phyloP scores from a whole-genome alignment of 208 protist species.

The Naegleria lovaniensis region DNA sequence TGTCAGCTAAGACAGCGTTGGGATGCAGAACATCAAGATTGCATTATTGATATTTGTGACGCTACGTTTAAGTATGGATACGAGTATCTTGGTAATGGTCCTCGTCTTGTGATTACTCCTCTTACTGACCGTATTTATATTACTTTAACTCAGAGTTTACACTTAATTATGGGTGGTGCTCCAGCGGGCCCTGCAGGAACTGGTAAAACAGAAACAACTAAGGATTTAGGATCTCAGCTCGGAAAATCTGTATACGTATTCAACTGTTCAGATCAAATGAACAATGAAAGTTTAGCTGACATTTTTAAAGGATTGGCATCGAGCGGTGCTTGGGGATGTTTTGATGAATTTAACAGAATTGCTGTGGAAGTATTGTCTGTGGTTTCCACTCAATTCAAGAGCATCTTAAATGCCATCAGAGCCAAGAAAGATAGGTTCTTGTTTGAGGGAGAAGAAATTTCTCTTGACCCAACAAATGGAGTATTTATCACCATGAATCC shows the following conservation, averaged over 20 bases:
- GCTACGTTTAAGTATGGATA: conserved; percentile 60
- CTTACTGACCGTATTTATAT: conserved; percentile 84
- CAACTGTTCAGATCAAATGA: conserved; percentile 84
- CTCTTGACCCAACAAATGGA: conserved; percentile 40
- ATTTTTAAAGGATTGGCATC: conserved; percentile 74
- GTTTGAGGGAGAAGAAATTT: conserved; percentile 46
- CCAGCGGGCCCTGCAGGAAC: conserved; percentile 77
- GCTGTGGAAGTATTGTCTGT: conserved; percentile 56
- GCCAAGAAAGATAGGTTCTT: conserved; percentile 37
- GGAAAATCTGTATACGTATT: conserved; percentile 78
- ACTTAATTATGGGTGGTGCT: conserved; percentile 66
- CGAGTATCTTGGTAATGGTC: conserved; percentile 65
- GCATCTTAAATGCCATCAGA: conserved; percentile 53
- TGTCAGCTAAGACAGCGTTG: conserved; percentile 63
- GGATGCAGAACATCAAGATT: conserved; percentile 54
- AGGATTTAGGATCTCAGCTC: conserved; percentile 69
- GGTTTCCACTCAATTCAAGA: conserved; percentile 59
- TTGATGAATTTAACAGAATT: conserved; percentile 68
- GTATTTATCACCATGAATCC: conserved; percentile 70
- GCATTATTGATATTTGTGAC: conserved; percentile 62
- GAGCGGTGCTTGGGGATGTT: conserved; percentile 58
- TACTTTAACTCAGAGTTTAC: conserved; percentile 63
- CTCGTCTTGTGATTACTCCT: conserved; percentile 73
- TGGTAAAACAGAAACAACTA: conserved; percentile 81
- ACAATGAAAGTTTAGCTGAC: conserved; percentile 58